Percentiles rank a stretch among this genome's conserved stretches.
These are phyloP conservation scores for Neonectria hederae DNA, from an alignment of 2,329 filamentous ascomycete species.

Conservation along the genomic window DNA sequence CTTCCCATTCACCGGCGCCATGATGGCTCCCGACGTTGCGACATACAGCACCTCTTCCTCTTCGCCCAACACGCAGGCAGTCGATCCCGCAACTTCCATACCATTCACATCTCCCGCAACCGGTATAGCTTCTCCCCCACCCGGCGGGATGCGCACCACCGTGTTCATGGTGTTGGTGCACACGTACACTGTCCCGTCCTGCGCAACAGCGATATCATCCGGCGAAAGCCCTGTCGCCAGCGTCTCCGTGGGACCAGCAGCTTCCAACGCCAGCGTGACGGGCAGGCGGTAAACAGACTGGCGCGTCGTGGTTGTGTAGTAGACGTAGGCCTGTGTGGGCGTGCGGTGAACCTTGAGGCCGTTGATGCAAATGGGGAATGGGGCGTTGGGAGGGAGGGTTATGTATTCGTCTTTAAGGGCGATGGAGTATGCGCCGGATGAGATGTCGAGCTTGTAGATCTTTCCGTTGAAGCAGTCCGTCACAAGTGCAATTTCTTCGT, in stretches of 20 bases:
- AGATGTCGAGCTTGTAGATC: conserved; percentile 29
- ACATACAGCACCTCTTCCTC: conserved; percentile 28
- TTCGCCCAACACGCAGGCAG: conserved; percentile 25
- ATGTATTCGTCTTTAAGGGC: conserved; percentile 31
- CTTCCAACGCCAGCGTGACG: conserved; percentile 18
- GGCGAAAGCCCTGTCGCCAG: conserved; percentile 22
- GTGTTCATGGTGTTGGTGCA: conserved; percentile 35
- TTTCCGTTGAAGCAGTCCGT: conserved; percentile 34
- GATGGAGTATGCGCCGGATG: conserved; percentile 22
- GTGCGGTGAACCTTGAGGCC: conserved; percentile 33
- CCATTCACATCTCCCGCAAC: conserved; percentile 23
- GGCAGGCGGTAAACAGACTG: conserved; percentile 29
- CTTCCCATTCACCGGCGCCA: conserved; percentile 28
- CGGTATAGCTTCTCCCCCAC: background rate
- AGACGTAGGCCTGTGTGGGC: conserved; percentile 24
- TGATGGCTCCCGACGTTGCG: conserved; percentile 26
- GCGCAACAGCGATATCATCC: conserved; percentile 32
- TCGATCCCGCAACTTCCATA: conserved; percentile 28
- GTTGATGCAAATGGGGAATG: conserved; percentile 32
- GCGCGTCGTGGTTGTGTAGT: conserved; percentile 31
- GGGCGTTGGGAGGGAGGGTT: conserved; percentile 19
- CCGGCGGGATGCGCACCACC: conserved; percentile 19
- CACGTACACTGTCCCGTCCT: conserved; percentile 32
- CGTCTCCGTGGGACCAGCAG: conserved; percentile 25
- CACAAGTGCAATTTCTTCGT: conserved; percentile 28